Conservation (phyloP, 148 eudicot species). For the Rhododendron henanense region DNA sequence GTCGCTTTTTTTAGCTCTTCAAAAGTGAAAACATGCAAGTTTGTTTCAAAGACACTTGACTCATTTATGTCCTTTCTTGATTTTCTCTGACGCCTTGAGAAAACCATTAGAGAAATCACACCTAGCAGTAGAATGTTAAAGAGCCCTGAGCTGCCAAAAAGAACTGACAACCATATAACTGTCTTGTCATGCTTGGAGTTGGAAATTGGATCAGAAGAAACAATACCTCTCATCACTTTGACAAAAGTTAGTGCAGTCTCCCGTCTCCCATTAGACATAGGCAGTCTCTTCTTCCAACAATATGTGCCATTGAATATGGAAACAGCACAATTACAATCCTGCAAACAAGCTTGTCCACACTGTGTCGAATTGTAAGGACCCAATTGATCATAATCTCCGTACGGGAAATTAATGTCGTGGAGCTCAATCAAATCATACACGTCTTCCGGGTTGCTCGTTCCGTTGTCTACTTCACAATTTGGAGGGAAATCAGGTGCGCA, state of each 20-base stretch:
- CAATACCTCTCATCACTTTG: neutral
- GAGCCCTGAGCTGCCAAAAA: constrained; percentile 8
- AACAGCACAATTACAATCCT: constrained; percentile 5
- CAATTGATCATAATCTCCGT: neutral
- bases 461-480: neutral
- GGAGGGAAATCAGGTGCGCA: neutral
- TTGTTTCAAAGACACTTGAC: neutral
- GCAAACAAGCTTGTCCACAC: constrained; percentile 9
- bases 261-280: neutral
- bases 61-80: neutral
- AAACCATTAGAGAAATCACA: neutral
- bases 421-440: neutral
- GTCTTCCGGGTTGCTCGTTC: neutral
- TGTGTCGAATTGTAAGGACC: neutral
- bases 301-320: neutral
- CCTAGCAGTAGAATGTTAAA: neutral
- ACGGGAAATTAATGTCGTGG: neutral
- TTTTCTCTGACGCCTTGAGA: neutral
- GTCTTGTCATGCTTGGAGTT: neutral
- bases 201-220: neutral
- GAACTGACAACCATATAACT: neutral
- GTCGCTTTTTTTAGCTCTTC: constrained; percentile 15
- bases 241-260: neutral
- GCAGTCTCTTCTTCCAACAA: constrained; percentile 14
- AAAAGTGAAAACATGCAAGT: constrained; percentile 7